These are phyloP conservation scores for Backusella parvicylindrica DNA, from an alignment of 192 early-diverging fungal genomes.

Conservation along the genomic window DNA sequence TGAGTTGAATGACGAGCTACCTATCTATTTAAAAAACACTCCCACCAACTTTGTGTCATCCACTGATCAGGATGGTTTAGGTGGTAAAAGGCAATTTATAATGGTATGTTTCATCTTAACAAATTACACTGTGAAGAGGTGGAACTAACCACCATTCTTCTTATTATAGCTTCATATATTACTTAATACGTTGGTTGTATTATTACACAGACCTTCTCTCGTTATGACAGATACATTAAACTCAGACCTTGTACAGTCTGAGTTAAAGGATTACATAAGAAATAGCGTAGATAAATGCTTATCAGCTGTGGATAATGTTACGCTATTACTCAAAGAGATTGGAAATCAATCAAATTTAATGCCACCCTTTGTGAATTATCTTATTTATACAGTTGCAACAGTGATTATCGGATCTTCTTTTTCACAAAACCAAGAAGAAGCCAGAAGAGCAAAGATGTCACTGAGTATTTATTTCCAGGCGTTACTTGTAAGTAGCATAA, in stretches of 20 bases:
- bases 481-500: constrained; percentile 25
- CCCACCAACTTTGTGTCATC: constrained; percentile 27
- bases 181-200: constrained; percentile 39
- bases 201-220: constrained; percentile 44
- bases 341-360: constrained; percentile 19
- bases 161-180: constrained; percentile 42
- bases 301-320: constrained; percentile 36
- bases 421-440: constrained; percentile 35
- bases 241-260: constrained; percentile 19
- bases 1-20: constrained; percentile 34
- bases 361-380: constrained; percentile 43
- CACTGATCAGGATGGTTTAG: constrained; percentile 7
- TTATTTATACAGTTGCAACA: constrained; percentile 44
- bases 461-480: constrained; percentile 38
- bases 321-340: constrained; percentile 38
- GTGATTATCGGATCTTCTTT: constrained; percentile 46
- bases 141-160: no score
- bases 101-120: background rate
- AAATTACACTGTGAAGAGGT: no score
- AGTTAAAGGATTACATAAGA: constrained; percentile 31
- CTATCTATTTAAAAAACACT: constrained; percentile 29
- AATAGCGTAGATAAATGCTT: constrained; percentile 37
- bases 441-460: constrained; percentile 34
- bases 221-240: constrained; percentile 18
- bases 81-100: constrained; percentile 20